These are phyloP conservation scores for Trichosporon faecale DNA, from an alignment of 1,284 basidiomycete genomes.

Conservation along the genomic window DNA sequence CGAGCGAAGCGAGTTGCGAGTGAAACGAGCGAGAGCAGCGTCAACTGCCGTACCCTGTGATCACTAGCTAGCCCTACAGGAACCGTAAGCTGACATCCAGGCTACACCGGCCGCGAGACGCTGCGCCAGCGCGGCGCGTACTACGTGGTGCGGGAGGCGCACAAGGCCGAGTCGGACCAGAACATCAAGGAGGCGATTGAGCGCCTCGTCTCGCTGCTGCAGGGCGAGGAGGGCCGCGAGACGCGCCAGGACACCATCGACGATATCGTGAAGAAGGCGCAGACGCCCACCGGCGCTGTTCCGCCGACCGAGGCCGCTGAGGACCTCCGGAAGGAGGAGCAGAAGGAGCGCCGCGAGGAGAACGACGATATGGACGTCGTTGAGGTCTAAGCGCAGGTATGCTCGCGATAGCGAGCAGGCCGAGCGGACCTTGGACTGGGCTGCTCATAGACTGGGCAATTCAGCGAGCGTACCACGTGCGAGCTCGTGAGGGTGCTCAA, in stretches of 20 bases:
- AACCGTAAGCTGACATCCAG: conserved; percentile 26
- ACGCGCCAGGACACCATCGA: conserved; percentile 56
- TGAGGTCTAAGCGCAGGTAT: conserved; percentile 31
- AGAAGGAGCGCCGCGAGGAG: conserved; percentile 21
- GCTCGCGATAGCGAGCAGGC: too few relatives aligned
- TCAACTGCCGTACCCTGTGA: neutral
- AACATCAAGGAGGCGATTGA: conserved; percentile 67
- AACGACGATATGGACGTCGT: conserved; percentile 38
- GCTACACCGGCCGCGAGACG: conserved; percentile 78
- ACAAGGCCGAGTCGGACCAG: conserved; percentile 75
- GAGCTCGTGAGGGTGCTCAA: too few relatives aligned
- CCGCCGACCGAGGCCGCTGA: conserved; percentile 25
- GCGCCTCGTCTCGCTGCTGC: conserved; percentile 68
- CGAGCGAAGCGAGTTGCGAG: neutral
- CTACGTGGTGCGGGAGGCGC: conserved; percentile 75
- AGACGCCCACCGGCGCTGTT: conserved; percentile 28
- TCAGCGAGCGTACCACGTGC: too few relatives aligned
- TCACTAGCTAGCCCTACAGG: neutral
- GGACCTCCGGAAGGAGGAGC: conserved; percentile 23
- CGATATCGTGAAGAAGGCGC: conserved; percentile 54
- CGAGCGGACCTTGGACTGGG: too few relatives aligned
- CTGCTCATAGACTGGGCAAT: too few relatives aligned
- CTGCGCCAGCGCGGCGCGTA: conserved; percentile 81
- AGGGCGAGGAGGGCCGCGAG: conserved; percentile 65
- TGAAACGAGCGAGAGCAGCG: neutral